Evolutionary conservation across 2,329 filamentous ascomycete genomes (phyloP).

Genomic region (Blastomyces parvus): DNA sequence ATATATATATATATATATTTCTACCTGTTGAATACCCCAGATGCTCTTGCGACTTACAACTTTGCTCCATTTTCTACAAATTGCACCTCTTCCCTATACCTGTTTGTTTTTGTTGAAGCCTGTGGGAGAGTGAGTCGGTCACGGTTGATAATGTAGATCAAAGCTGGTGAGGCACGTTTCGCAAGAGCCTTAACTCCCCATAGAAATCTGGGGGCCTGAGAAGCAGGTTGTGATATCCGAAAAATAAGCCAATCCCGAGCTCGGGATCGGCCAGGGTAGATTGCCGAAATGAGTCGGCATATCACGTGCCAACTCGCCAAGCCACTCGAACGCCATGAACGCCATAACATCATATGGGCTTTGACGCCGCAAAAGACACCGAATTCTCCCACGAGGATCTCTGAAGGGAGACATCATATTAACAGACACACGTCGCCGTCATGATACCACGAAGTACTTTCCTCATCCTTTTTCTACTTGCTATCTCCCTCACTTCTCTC

Average conservation of each 20-base stretch:
- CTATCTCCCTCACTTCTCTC: conserved; percentile 24
- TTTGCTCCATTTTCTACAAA: not conserved
- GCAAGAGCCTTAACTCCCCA: too few species aligned
- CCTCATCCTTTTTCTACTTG: conserved; percentile 21
- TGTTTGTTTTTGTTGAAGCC: not conserved
- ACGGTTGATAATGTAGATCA: too few species aligned
- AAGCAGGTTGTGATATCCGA: too few species aligned
- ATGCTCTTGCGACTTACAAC: not conserved
- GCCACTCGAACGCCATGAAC: not conserved
- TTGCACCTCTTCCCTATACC: not conserved
- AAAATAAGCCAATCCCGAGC: not conserved
- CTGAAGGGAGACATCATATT: not conserved
- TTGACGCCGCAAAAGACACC: too few species aligned
- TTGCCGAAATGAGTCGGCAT: not conserved
- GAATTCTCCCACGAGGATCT: not conserved
- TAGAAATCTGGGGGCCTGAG: too few species aligned
- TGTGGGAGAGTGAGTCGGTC: not conserved
- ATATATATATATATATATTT: too few species aligned
- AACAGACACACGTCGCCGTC: conserved; percentile 4
- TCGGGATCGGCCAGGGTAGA: not conserved
- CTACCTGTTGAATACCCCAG: not conserved
- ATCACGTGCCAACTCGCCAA: not conserved
- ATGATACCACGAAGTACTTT: conserved; percentile 18
- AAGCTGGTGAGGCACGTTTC: too few species aligned
- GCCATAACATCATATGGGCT: not conserved